A percentile compares a stretch with the other conserved stretches of the same genome.
Conservation (phyloP, 202 grass and related monocot genomes). For the Carex sylvatica region DNA sequence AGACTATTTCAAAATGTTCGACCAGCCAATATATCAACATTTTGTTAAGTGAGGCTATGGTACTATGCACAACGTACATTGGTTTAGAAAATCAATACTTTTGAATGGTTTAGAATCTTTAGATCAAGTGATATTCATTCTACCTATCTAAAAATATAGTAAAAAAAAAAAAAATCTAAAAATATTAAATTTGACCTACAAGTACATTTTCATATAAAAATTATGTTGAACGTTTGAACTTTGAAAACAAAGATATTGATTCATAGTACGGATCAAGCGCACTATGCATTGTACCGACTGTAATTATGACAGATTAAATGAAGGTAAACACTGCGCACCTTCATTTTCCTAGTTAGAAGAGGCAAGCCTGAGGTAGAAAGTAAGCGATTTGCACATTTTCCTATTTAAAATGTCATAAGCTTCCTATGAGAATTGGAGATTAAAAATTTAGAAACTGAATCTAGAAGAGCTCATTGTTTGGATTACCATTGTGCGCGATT, state of each 20-base stretch:
- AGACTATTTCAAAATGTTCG: not conserved
- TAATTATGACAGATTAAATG: not conserved
- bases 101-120: no score
- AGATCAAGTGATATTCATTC: no score
- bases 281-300: no score
- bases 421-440: not conserved
- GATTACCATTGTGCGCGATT: conserved; percentile 89
- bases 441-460: not conserved
- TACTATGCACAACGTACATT: no score
- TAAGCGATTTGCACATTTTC: conserved; percentile 89
- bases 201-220: no score
- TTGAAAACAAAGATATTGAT: no score
- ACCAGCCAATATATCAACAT: not conserved
- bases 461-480: not conserved
- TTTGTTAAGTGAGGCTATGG: not conserved
- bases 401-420: conserved; percentile 36
- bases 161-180: no score
- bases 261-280: no score
- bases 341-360: conserved; percentile 83
- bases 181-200: no score
- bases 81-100: no score
- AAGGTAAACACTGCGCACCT: conserved; percentile 39
- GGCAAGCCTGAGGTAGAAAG: conserved; percentile 87
- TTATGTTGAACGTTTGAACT: no score
- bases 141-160: no score